Percentiles rank a stretch among this genome's conserved stretches.
Evolutionary conservation across 371 early-diverging fungal genomes (phyloP).

Genomic region (Syncephalastrum racemosum): DNA sequence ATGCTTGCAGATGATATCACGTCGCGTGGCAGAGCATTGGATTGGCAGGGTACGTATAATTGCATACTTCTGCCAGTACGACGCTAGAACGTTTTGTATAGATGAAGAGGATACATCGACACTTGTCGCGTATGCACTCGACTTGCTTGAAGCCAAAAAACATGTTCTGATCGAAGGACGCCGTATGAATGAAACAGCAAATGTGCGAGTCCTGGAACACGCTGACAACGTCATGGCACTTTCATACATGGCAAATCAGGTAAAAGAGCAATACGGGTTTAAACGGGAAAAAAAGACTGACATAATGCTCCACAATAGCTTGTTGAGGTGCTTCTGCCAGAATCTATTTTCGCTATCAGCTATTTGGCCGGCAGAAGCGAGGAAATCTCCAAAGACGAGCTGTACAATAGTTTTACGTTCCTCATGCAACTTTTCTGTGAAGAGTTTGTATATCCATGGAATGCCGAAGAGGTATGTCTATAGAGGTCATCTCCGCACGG

Average conservation of each 20-base stretch:
- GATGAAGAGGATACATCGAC: constrained; percentile 42
- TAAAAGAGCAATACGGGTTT: constrained; percentile 3
- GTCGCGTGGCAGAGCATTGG: constrained; percentile 40
- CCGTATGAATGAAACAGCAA: constrained; percentile 36
- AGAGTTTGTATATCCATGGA: constrained; percentile 51
- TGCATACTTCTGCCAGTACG: too few species aligned
- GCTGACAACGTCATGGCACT: constrained; percentile 53
- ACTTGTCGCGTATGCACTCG: constrained; percentile 37
- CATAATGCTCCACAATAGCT: constrained; percentile 13
- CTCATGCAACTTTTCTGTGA: constrained; percentile 44
- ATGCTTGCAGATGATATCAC: constrained; percentile 5
- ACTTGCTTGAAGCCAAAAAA: constrained; percentile 35
- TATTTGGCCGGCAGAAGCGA: constrained; percentile 29
- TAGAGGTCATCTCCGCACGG: background rate
- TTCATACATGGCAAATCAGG: constrained; percentile 50
- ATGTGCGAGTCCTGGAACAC: constrained; percentile 45
- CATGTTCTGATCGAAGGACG: constrained; percentile 46
- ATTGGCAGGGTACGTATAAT: constrained; percentile 39
- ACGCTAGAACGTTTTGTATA: constrained; percentile 1
- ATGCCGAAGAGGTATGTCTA: constrained; percentile 34
- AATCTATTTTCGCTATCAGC: constrained; percentile 42
- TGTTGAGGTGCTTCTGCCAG: constrained; percentile 42
- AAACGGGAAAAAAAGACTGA: background rate
- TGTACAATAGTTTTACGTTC: constrained; percentile 40
- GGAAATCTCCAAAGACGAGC: constrained; percentile 16